These are phyloP conservation scores for Malus asiatica DNA, from an alignment of 306 rosid genomes.

Conservation along the genomic window DNA sequence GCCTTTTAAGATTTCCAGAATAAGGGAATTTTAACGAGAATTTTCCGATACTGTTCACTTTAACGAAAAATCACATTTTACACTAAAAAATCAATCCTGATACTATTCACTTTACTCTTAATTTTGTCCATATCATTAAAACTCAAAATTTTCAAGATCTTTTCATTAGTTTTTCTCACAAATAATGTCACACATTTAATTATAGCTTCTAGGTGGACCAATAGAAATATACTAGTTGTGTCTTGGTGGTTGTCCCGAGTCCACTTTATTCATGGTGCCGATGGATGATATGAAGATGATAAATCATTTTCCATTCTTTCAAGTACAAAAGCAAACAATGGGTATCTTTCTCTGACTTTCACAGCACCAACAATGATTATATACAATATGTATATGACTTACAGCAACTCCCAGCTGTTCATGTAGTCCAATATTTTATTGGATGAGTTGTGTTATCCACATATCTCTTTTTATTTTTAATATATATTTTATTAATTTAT, in stretches of 20 bases:
- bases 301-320: constrained; percentile 51
- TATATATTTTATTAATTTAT: no score
- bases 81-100: rapidly evolving
- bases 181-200: not conserved
- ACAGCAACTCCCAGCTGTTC: no score
- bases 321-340: constrained; percentile 25
- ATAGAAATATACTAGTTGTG: constrained; percentile 26
- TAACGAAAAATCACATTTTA: no score
- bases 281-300: constrained; percentile 24
- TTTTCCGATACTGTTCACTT: rapidly evolving
- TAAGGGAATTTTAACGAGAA: no score
- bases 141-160: no score
- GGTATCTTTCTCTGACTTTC: constrained; percentile 24
- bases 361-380: not conserved
- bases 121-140: no score
- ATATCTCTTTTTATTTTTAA: no score
- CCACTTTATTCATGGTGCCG: constrained; percentile 25
- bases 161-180: not conserved
- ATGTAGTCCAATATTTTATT: no score
- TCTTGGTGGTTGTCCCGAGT: constrained; percentile 38
- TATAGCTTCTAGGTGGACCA: constrained; percentile 67
- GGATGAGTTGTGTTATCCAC: no score
- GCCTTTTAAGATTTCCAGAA: constrained; percentile 14
- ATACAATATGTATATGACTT: no score
- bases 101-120: no score